Evolutionary conservation across 257 asterid genomes (phyloP), one percentile per base, ranked within the genome.

Genomic region (Solanum chiquidenum): DNA sequence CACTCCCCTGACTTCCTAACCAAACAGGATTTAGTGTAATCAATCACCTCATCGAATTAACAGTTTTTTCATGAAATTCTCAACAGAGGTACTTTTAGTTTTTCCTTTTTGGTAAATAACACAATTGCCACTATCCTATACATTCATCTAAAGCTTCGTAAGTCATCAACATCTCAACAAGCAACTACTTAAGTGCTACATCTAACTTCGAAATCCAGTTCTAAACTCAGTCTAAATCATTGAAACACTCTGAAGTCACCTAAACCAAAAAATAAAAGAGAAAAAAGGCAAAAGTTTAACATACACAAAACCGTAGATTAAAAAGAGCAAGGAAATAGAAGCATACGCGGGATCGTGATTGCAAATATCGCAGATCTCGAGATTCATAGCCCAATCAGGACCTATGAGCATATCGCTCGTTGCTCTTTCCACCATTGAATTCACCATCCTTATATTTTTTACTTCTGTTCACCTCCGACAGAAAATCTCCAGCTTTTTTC

Each of bases 311-410:
- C 2, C 11, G 27, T 10, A 46, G 14, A 84, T 31, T 27, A 8
- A 27, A 60, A 87, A 62, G 40, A 83, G 34, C 8, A 66, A 25
- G 37, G 74, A 84, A 12, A 83, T 16, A 89, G 80, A 86, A 90
- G 83, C 89, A 92, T 97, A 95, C 99, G 94, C 93, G 84, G 98
- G 99, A 95, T 97, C 98, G 90, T 90, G 96, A 90, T 97, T 97
- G 96, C 98, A 97, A 73, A 95, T 91, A 91, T 97, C 98, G 77
- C 98, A 97, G 96, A 97, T 97, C 98, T 95, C 99, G 83, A 95
- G 90, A 89, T 97, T 97, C 98, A 97, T 95, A 87, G 99, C 98
- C 99, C 99, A 97, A 93, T 97, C 99, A 55, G 99, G 99, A 75
- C 99, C 99, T 91, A 97, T 95, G 35, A 97, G 97, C 99, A 97